Base-by-base conservation (phyloP, 768 basidiomycete species). In the Hericium rajendrae region DNA sequence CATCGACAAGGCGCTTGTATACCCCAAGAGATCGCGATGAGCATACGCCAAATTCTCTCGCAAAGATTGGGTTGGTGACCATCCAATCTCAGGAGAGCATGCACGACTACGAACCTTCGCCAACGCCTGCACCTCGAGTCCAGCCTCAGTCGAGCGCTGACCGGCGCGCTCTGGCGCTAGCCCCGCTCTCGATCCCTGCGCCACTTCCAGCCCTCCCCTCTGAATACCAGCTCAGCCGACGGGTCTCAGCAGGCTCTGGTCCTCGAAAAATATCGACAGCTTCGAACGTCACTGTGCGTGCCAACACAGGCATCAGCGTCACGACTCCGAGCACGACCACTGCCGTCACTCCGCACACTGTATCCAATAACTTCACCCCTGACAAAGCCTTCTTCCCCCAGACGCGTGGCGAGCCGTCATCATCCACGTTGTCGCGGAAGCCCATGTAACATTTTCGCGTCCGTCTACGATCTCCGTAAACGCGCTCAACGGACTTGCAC, bases 341-440 rank as follows among this genome's bases (percentile, higher is more conserved):
- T 16, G 84, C 83, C 15, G 56, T 88, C 12, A 86, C 85, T 1
- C 68, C 80, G 0, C 82, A 85, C 60, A 88, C 84, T 0, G 84
- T 82, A 4, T 80, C 81, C 4, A 78, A 76, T 58, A 69, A 76
- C 22, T 48, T 20, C 26, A 55, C 55, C 41, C 48, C 18, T 37
- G 70, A 70, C 57, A 59, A 57, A 20, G 62, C 72, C 53, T 55
- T 67, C 2, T 62, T 66, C 26, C 68, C 65, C 28, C 49, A 82
- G 8, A 37, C 13, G 2, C 49, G 49, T 6, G 26, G 24, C 28
- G 49, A 32, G 20, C 26, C 49, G 49, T 51, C 77, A 0, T 58
- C 57, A 37, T 22, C 53, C 4, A 57, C 59, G 0, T 26, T 40
- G 22, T 37, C 48, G n/a, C 71, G 78, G 18, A 75, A 76, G 18